Conservation (phyloP, 2,329 filamentous ascomycete genomes). For the Exophiala spinifera region DNA sequence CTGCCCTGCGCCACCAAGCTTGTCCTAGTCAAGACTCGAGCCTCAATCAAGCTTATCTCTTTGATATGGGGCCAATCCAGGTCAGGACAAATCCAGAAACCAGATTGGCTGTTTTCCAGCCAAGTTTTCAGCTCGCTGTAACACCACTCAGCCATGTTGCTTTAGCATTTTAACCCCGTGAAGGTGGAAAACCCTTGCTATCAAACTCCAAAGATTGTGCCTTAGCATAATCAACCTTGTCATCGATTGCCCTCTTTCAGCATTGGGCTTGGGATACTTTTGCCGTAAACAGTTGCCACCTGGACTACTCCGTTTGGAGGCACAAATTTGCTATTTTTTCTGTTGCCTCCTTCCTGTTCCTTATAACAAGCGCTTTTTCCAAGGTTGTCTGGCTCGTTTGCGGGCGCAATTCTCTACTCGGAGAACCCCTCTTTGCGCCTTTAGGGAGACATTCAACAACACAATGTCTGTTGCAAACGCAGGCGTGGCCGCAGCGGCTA, state of each 20-base stretch:
- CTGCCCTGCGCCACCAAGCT: too few relatives aligned
- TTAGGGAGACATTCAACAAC: neutral
- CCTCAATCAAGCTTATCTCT: too few relatives aligned
- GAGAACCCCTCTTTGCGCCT: neutral
- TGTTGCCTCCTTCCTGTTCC: too few relatives aligned
- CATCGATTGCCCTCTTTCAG: neutral
- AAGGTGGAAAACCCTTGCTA: neutral
- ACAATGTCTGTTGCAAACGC: slow-evolving; percentile 29
- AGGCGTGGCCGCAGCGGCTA: slow-evolving; percentile 22
- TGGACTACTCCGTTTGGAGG: too few relatives aligned
- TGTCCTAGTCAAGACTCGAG: too few relatives aligned
- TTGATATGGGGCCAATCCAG: too few relatives aligned
- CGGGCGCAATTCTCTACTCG: neutral
- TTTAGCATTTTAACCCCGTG: too few relatives aligned
- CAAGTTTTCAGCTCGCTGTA: too few relatives aligned
- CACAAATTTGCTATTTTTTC: too few relatives aligned
- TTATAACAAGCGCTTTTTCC: neutral
- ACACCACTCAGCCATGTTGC: too few relatives aligned
- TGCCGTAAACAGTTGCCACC: neutral
- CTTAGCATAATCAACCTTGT: neutral
- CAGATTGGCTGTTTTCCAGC: too few relatives aligned
- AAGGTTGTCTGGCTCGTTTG: neutral
- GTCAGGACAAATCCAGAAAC: too few relatives aligned
- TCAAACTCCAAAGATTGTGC: neutral
- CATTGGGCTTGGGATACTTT: neutral